Percentiles rank a stretch among this genome's conserved stretches.
phyloP scores from a whole-genome alignment of 2,329 filamentous ascomycete genomes.

The Ophiostoma tasmaniense region DNA sequence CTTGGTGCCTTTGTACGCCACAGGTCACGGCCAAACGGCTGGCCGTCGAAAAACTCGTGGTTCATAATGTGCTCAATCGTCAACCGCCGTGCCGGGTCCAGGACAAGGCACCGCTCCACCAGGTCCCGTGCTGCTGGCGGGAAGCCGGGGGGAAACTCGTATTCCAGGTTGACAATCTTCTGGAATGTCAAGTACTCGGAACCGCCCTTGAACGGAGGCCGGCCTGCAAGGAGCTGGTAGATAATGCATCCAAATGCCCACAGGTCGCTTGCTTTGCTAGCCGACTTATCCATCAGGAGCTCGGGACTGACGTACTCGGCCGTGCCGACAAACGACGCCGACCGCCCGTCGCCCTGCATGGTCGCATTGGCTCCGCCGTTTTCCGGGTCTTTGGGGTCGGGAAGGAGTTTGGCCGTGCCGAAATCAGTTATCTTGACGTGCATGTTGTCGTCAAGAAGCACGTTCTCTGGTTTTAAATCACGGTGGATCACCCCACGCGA shows the following conservation, averaged over 20 bases:
- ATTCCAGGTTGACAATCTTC: constrained; percentile 91
- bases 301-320: constrained; percentile 98
- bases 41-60: constrained; percentile 87
- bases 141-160: constrained; percentile 85
- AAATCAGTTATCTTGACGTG: constrained; percentile 99
- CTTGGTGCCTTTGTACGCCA: constrained; percentile 89
- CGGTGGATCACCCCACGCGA: constrained; percentile 90
- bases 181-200: constrained; percentile 98
- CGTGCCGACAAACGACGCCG: constrained; percentile 92
- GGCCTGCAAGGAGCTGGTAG: constrained; percentile 89
- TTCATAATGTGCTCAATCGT: constrained; percentile 96
- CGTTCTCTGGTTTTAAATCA: constrained; percentile 94
- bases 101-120: constrained; percentile 79
- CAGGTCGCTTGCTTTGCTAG: constrained; percentile 93
- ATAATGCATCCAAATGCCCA: constrained; percentile 99
- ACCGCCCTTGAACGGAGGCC: constrained; percentile 89
- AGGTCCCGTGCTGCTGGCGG: constrained; percentile 78
- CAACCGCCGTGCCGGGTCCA: constrained; percentile 75
- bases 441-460: constrained; percentile 89
- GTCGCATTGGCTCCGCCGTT: neutral
- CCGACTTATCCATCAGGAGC: constrained; percentile 90
- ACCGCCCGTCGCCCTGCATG: constrained; percentile 50
- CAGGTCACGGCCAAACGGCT: constrained; percentile 71
- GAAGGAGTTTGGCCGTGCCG: constrained; percentile 90
- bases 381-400: constrained; percentile 43